Conservation (phyloP, 1,284 basidiomycete genomes). For the Rhodotorula glutinis region DNA sequence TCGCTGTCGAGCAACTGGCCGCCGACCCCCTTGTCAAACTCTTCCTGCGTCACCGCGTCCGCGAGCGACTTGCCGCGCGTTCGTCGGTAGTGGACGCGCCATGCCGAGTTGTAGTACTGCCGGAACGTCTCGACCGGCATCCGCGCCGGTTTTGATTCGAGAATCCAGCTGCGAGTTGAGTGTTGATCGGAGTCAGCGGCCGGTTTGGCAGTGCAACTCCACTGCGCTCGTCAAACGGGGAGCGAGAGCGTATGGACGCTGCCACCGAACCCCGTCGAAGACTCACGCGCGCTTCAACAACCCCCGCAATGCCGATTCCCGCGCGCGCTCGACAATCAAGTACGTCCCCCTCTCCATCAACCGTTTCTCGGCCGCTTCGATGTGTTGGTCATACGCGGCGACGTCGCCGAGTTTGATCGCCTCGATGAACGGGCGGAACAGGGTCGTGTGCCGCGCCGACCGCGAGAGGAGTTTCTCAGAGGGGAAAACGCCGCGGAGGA, state of each 20-base stretch:
- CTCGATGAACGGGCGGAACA: constrained; percentile 75
- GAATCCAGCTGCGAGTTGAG: constrained; percentile 64
- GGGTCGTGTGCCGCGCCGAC: constrained; percentile 54
- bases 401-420: constrained; percentile 77
- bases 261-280: no score
- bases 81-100: neutral
- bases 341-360: constrained; percentile 79
- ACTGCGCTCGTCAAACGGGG: no score
- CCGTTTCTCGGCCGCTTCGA: constrained; percentile 63
- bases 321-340: constrained; percentile 78
- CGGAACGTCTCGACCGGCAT: constrained; percentile 76
- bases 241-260: no score
- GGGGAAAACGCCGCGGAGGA: constrained; percentile 80
- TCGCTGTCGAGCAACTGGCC: constrained; percentile 54
- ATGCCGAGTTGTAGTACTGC: constrained; percentile 37
- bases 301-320: constrained; percentile 79
- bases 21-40: constrained; percentile 46
- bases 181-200: neutral
- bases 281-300: constrained; percentile 82
- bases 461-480: constrained; percentile 52
- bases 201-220: no score
- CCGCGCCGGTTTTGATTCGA: constrained; percentile 65
- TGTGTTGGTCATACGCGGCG: constrained; percentile 69
- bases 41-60: constrained; percentile 19
- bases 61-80: neutral